Conservation (phyloP, 2,329 filamentous ascomycete genomes). For the Teratosphaeria gauchensis region DNA sequence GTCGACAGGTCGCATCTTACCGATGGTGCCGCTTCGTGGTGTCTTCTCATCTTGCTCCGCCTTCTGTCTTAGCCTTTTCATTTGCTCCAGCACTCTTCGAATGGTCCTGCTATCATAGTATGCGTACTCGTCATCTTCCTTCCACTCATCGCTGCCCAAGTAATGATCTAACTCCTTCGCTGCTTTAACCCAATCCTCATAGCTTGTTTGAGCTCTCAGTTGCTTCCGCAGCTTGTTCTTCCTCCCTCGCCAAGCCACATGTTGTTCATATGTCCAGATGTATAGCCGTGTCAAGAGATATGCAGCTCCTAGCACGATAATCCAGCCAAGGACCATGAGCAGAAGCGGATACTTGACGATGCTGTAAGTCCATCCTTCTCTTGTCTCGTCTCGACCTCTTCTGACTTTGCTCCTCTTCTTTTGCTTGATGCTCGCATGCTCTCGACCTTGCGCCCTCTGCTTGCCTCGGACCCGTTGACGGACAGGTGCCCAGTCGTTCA, state of each 20-base stretch:
- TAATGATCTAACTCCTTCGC: conserved; percentile 72
- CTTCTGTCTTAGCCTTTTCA: conserved; percentile 51
- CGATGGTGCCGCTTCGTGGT: conserved; percentile 15
- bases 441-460: conserved; percentile 14
- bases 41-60: conserved; percentile 48
- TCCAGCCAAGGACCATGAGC: conserved; percentile 69
- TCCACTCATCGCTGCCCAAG: conserved; percentile 73
- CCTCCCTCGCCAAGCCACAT: conserved; percentile 77
- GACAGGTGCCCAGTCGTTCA: conserved; percentile 93
- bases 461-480: conserved; percentile 55
- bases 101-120: conserved; percentile 88
- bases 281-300: conserved; percentile 81
- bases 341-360: conserved; percentile 89
- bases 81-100: conserved; percentile 63
- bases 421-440: conserved; percentile 19
- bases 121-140: conserved; percentile 59
- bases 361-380: conserved; percentile 84
- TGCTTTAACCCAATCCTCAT: conserved; percentile 72
- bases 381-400: conserved; percentile 70
- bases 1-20: conserved; percentile 49
- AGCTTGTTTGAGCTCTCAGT: conserved; percentile 62
- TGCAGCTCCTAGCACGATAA: conserved; percentile 58
- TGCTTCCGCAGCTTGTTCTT: conserved; percentile 61
- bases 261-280: conserved; percentile 86
- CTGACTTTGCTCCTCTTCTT: conserved; percentile 33